Evolutionary conservation across 164 flowering plant genomes (phyloP).

Genomic region (Macadamia tetraphylla): DNA sequence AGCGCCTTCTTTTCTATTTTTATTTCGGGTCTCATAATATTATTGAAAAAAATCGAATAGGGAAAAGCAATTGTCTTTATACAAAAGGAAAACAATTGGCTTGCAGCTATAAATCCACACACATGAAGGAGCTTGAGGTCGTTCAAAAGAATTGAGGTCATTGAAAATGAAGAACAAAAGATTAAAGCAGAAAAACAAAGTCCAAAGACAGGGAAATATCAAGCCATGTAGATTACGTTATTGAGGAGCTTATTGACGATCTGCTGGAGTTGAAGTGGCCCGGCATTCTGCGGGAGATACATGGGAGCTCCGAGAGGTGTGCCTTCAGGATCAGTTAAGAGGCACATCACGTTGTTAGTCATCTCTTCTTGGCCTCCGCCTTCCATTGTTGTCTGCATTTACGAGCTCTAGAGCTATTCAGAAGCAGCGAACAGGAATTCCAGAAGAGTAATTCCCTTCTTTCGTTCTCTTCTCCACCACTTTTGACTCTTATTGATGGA

Average conservation of each 20-base stretch:
- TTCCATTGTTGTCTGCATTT: constrained; percentile 25
- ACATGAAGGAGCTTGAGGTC: background rate
- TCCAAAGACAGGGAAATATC: background rate
- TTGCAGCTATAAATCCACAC: too few relatives aligned
- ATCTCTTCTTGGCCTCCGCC: constrained; percentile 27
- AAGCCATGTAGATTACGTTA: constrained; percentile 36
- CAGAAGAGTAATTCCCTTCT: too few relatives aligned
- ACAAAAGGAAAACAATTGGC: too few relatives aligned
- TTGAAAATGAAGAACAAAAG: background rate
- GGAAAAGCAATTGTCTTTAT: too few relatives aligned
- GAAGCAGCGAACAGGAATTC: too few relatives aligned
- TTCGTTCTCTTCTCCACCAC: too few relatives aligned
- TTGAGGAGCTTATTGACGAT: constrained; percentile 77
- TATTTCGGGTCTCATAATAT: too few relatives aligned
- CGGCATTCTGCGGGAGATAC: constrained; percentile 78
- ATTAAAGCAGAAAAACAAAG: background rate
- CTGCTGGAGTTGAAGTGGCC: constrained; percentile 74
- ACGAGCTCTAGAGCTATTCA: too few relatives aligned
- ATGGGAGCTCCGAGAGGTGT: constrained; percentile 55
- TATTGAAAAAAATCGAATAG: too few relatives aligned
- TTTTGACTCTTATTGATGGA: too few relatives aligned
- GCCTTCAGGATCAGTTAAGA: constrained; percentile 74
- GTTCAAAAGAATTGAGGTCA: background rate
- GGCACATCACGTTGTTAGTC: constrained; percentile 64
- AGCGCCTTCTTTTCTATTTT: too few relatives aligned